Conservation (phyloP, 352 stramenopile species). For the Phytophthora sojae region DNA sequence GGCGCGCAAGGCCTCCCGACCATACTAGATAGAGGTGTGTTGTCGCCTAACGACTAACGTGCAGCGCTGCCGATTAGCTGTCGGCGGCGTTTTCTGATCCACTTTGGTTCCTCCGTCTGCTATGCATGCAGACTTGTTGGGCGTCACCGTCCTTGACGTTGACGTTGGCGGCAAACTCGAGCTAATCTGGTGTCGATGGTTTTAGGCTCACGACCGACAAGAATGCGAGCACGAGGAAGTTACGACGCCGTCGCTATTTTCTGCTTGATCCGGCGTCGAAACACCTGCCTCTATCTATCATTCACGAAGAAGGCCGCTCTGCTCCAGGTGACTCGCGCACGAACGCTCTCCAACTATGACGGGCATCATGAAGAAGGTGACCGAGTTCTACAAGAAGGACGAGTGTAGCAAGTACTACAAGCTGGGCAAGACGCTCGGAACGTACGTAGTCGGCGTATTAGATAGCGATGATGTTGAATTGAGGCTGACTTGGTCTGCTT, state of each 20-base stretch:
- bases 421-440: constrained; percentile 88
- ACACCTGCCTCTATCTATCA: constrained; percentile 18
- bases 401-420: constrained; percentile 92
- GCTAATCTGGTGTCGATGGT: neutral
- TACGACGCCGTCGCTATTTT: constrained; percentile 8
- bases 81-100: constrained; percentile 4
- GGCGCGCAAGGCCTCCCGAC: constrained; percentile 74
- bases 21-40: constrained; percentile 59
- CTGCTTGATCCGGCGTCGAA: constrained; percentile 7
- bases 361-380: constrained; percentile 87
- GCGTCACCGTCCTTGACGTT: neutral
- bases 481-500: neutral
- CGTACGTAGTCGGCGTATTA: constrained; percentile 52
- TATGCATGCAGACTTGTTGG: neutral
- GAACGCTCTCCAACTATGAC: constrained; percentile 48
- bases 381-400: constrained; percentile 90
- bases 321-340: constrained; percentile 8
- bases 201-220: constrained; percentile 18
- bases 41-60: constrained; percentile 16
- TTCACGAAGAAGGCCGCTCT: constrained; percentile 30
- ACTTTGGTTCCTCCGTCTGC: neutral
- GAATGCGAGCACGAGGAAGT: constrained; percentile 4
- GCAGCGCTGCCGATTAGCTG: constrained; percentile 6
- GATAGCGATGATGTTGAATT: neutral
- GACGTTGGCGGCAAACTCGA: neutral